Percentiles rank a stretch among this genome's conserved stretches.
Conservation (phyloP, 176 grass and related monocot genomes). For the Oryza punctata region DNA sequence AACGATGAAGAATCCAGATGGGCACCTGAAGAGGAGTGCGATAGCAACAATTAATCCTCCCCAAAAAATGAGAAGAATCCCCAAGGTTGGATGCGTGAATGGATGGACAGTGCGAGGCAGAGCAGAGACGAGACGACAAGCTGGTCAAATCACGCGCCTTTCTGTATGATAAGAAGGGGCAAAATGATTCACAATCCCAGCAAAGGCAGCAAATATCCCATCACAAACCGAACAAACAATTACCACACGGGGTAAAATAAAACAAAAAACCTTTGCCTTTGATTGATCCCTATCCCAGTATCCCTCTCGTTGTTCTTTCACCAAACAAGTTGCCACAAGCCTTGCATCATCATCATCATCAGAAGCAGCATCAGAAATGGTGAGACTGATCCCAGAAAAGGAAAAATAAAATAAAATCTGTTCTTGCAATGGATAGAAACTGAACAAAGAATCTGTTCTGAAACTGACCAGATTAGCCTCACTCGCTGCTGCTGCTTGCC, state of each 20-base stretch:
- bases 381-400: not conserved
- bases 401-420: not conserved
- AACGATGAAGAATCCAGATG: slow-evolving; percentile 20
- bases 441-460: slow-evolving; percentile 39
- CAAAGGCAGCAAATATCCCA: not conserved
- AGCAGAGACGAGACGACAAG: slow-evolving; percentile 27
- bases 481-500: slow-evolving; percentile 7
- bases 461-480: slow-evolving; percentile 19
- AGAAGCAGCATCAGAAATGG: not conserved
- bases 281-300: not conserved
- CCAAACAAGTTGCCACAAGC: not conserved
- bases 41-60: slow-evolving; percentile 44
- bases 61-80: not conserved
- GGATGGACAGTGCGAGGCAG: not conserved
- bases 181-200: not conserved
- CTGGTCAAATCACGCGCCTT: not conserved
- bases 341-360: not conserved
- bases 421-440: not conserved
- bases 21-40: slow-evolving; percentile 28
- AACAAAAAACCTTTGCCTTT: not conserved
- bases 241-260: not conserved
- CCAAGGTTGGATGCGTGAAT: not conserved
- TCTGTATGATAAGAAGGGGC: not conserved
- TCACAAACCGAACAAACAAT: not conserved
- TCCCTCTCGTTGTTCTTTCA: not conserved